Evolutionary conservation across 2,329 filamentous ascomycete genomes (phyloP), one percentile per base, ranked within the genome.

Genomic region (Fusarium annulatum): DNA sequence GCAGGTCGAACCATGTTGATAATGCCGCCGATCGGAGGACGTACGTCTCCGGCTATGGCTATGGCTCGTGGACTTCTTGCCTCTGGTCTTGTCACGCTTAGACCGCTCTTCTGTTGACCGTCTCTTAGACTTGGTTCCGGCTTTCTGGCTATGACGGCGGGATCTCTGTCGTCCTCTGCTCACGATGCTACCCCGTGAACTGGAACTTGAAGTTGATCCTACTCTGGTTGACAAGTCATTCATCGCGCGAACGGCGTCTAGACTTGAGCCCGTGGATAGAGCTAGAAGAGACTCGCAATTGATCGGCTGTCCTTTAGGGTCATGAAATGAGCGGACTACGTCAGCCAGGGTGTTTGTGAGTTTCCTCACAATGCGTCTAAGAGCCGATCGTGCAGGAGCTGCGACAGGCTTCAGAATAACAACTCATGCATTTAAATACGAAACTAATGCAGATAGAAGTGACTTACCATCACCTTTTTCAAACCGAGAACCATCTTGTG

Each of bases 231-330:
- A 88, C 33, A 89, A 79, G 21, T 82, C 81, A 57, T 86, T 82
- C 61, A 89, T 88, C 12, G 86, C 81, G 62, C 81, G 81, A 67
- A 88, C 82, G 3, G 86, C 85, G 56, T 88, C 85, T n/a, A 82
- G 67, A 33, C 86, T 81, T 0, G 86, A 88, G 7, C 83, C 78
- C 64, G 84, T 85, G 7, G 86, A 88, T 34, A 89, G 75, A 10
- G 83, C 81, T 67, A 84, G 78, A 34, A 89, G 81, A 5, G 85
- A 85, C 33, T 82, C 81, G 67, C 86, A 88, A 77, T 87, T 85
- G 46, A 87, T 73, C 34, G 75, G 74, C 3, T 80, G 62, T 42
- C 58, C 60, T 56, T 74, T 81, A 41, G 79, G 63, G 77, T 81
- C 21, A 81, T 81, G 43, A 28, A 76, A 66, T 49, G 81, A 72